Evolutionary conservation across 441 rosid species (phyloP).

Genomic region (Pelargonium citronellum): DNA sequence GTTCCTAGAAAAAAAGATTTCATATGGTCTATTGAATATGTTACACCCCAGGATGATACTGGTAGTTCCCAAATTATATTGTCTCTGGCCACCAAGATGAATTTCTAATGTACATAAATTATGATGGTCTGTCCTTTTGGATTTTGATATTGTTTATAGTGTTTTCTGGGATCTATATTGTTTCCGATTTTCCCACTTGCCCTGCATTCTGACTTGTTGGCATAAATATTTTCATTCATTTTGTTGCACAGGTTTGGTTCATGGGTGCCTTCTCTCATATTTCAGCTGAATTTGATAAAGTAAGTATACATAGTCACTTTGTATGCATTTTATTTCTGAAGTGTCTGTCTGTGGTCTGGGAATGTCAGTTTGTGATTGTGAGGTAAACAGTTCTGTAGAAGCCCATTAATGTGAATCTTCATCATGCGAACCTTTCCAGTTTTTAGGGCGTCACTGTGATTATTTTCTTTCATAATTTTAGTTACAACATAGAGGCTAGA

Average conservation of each 20-base stretch:
- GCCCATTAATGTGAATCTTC: not conserved
- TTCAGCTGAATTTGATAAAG: constrained; percentile 75
- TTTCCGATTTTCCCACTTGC: not conserved
- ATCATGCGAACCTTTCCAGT: not conserved
- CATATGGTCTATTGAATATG: not conserved
- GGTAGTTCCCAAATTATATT: too few relatives aligned
- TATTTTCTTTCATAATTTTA: not conserved
- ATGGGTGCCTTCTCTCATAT: constrained; percentile 88
- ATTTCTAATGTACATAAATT: not conserved
- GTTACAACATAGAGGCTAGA: not conserved
- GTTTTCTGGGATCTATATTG: not conserved
- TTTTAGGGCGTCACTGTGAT: not conserved
- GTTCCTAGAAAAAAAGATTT: not conserved
- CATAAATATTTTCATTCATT: not conserved
- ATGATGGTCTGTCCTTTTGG: not conserved
- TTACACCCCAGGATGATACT: not conserved
- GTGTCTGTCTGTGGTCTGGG: constrained; percentile 10
- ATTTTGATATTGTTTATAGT: not conserved
- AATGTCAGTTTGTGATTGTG: not conserved
- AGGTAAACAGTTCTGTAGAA: not conserved
- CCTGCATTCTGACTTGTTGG: constrained; percentile 6
- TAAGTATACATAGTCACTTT: constrained; percentile 31
- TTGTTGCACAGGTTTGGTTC: constrained; percentile 54
- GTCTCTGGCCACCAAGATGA: too few relatives aligned
- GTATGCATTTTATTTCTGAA: constrained; percentile 7